Evolutionary conservation across 768 basidiomycete species (phyloP).

Genomic region (Neoboletus subvelutipes): DNA sequence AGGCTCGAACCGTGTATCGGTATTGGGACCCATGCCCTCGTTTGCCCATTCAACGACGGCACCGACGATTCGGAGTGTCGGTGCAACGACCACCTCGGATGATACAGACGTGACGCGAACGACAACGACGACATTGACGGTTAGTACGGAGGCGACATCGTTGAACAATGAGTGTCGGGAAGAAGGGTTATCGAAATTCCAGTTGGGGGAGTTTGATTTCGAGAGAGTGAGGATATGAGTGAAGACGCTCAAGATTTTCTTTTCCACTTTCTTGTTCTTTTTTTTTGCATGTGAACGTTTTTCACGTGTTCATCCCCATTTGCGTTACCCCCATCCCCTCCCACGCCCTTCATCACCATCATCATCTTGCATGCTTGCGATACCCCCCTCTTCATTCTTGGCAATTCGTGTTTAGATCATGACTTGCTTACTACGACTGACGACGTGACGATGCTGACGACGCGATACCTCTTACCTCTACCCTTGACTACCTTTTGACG

Average conservation of each 20-base stretch:
- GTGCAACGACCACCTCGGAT: conserved; percentile 31
- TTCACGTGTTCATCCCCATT: neutral
- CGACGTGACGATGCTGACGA: conserved; percentile 6
- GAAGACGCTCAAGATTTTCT: neutral
- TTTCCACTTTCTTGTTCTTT: neutral
- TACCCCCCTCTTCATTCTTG: neutral
- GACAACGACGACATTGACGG: conserved; percentile 20
- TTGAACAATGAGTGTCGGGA: conserved; percentile 14
- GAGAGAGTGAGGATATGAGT: conserved; percentile 16
- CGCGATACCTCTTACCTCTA: conserved; percentile 11
- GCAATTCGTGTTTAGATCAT: neutral
- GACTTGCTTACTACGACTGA: conserved; percentile 4
- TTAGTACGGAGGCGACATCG: conserved; percentile 10
- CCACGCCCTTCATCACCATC: neutral
- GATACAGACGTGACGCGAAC: conserved; percentile 31
- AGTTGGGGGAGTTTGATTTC: conserved; percentile 23
- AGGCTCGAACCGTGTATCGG: conserved; percentile 24
- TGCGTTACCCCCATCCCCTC: conserved; percentile 9
- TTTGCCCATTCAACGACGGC: conserved; percentile 28
- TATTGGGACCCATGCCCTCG: conserved; percentile 35
- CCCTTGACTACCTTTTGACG: neutral
- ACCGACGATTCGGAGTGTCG: conserved; percentile 34
- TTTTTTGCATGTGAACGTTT: conserved; percentile 3
- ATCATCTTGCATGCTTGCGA: conserved; percentile 11
- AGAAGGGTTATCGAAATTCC: conserved; percentile 11